phyloP scores from a whole-genome alignment of 2,329 filamentous ascomycete genomes.

The Ciborinia camelliae region DNA sequence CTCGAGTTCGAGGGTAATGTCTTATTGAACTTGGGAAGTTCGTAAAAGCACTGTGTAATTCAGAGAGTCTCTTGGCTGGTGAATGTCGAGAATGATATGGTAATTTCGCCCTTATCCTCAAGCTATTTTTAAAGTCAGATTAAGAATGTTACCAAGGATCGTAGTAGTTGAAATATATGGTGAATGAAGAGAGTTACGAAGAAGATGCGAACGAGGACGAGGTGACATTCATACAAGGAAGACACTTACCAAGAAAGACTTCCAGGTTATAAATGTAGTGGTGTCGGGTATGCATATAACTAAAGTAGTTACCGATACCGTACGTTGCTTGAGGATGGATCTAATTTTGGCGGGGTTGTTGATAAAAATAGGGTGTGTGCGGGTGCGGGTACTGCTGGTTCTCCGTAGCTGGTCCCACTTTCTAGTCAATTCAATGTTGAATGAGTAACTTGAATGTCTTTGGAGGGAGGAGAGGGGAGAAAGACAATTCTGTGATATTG shows the following conservation, averaged over 20 bases:
- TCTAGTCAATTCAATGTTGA: neutral
- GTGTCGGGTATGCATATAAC: neutral
- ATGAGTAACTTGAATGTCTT: neutral
- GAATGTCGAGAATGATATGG: neutral
- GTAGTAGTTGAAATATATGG: neutral
- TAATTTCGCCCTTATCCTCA: neutral
- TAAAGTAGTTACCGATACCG: neutral
- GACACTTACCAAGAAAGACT: neutral
- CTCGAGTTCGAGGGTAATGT: neutral
- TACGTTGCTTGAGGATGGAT: neutral
- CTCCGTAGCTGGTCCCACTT: neutral
- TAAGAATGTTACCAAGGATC: neutral
- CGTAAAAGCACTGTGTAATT: slow-evolving; percentile 18
- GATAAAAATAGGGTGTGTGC: neutral
- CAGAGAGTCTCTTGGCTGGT: neutral
- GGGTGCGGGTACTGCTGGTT: neutral
- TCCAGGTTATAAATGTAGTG: neutral
- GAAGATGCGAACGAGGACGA: neutral
- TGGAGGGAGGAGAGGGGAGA: neutral
- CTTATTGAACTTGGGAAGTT: neutral
- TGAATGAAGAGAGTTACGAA: neutral
- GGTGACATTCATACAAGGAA: neutral
- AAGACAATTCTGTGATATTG: neutral
- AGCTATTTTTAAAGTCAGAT: slow-evolving; percentile 4
- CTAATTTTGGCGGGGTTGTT: neutral